phyloP scores from a whole-genome alignment of 2,329 filamentous ascomycete genomes.

The Sclerotinia borealis region DNA sequence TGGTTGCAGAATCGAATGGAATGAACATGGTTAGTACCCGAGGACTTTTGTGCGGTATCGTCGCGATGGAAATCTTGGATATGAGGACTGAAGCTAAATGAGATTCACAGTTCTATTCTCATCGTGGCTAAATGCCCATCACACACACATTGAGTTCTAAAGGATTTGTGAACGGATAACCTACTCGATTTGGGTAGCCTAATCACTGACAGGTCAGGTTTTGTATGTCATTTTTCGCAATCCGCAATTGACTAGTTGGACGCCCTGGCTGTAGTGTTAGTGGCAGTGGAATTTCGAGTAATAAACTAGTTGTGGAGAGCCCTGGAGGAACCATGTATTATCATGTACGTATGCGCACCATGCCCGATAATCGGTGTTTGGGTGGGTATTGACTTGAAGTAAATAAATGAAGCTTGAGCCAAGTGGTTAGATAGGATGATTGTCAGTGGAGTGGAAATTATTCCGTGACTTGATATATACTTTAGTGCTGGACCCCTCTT shows the following conservation, averaged over 20 bases:
- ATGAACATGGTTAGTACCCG: background rate
- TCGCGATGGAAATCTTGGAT: background rate
- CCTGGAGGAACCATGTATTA: conserved; percentile 7
- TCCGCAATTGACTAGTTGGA: background rate
- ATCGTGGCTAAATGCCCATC: background rate
- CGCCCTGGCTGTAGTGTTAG: background rate
- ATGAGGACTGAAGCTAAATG: background rate
- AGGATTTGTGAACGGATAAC: background rate
- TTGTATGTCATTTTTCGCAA: background rate
- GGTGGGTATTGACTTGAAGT: conserved; percentile 1
- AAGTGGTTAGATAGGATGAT: conserved; percentile 1
- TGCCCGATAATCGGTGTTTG: conserved; percentile 11
- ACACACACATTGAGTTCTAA: background rate
- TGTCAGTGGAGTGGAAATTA: conserved; percentile 4
- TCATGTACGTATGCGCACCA: conserved; percentile 11
- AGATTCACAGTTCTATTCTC: background rate
- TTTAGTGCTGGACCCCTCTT: conserved; percentile 12
- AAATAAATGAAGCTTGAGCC: conserved; percentile 5
- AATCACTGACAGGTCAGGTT: background rate
- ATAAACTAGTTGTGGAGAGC: conserved; percentile 4
- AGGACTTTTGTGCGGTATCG: background rate
- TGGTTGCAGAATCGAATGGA: background rate
- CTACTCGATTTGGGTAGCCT: background rate
- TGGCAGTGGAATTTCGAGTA: background rate
- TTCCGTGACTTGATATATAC: conserved; percentile 12